phyloP scores from a whole-genome alignment of 2,329 filamentous ascomycete species.

The Nemania bipapillata region DNA sequence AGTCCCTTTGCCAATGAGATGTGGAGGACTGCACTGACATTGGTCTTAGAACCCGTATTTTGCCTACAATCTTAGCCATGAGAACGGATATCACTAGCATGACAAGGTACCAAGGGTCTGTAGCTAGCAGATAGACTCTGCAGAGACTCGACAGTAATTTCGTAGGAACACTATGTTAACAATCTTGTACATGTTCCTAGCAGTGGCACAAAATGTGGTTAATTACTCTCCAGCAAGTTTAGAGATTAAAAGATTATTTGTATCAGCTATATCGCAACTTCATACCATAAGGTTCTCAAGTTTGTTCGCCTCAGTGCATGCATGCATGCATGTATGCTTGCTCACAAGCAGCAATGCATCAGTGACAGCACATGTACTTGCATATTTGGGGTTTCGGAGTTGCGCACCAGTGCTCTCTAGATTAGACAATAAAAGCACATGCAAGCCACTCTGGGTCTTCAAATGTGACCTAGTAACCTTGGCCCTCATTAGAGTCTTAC shows the following conservation, averaged over 20 bases:
- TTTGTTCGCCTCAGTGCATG: too few relatives aligned
- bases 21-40: conserved; percentile 18
- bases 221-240: too few relatives aligned
- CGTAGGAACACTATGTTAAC: too few relatives aligned
- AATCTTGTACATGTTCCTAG: too few relatives aligned
- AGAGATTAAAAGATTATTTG: too few relatives aligned
- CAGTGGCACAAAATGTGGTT: too few relatives aligned
- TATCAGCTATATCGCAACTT: too few relatives aligned
- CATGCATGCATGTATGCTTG: too few relatives aligned
- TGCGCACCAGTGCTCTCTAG: neutral
- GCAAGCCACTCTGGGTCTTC: neutral
- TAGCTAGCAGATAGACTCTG: neutral
- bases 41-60: neutral
- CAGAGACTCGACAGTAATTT: too few relatives aligned
- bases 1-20: neutral
- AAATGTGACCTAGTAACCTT: neutral
- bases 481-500: neutral
- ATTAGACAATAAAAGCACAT: neutral
- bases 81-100: neutral
- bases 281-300: too few relatives aligned
- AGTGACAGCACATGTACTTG: neutral
- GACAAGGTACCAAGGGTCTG: neutral
- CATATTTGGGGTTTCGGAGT: neutral
- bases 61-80: neutral
- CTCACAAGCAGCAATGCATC: neutral